Evolutionary conservation across 257 asterid species (phyloP).

Genomic region (Primulina tabacum): DNA sequence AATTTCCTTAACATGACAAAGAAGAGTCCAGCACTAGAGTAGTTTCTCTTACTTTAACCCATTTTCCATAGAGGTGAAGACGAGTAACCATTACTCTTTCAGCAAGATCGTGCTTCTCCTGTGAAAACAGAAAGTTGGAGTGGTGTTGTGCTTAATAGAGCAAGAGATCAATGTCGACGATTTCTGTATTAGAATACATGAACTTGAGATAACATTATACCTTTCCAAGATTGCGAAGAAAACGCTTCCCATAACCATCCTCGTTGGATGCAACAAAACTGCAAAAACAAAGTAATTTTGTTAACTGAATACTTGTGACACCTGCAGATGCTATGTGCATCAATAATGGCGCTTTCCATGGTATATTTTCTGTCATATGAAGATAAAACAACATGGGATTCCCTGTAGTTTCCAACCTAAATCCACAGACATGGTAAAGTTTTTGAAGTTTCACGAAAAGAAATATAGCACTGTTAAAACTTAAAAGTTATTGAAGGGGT

Average conservation of each 20-base stretch:
- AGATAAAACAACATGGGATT: background rate
- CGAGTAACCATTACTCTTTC: conserved; percentile 95
- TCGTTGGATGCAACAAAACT: conserved; percentile 61
- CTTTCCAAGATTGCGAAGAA: conserved; percentile 75
- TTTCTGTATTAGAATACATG: background rate
- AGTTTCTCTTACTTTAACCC: conserved; percentile 65
- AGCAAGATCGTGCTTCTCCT: conserved; percentile 80
- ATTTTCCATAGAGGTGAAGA: conserved; percentile 83
- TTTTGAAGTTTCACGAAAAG: background rate
- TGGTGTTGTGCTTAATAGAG: background rate
- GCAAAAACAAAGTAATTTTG: conserved; percentile 2
- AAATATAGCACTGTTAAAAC: background rate
- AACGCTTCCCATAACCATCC: conserved; percentile 62
- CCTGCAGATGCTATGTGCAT: background rate
- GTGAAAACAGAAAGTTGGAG: conserved; percentile 9
- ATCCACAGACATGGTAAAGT: too few relatives aligned
- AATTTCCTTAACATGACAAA: background rate
- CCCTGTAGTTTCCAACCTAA: too few relatives aligned
- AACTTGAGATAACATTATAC: conserved; percentile 27
- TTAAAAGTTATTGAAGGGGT: background rate
- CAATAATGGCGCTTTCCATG: background rate
- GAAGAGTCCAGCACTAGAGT: background rate
- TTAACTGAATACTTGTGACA: background rate
- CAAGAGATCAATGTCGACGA: background rate
- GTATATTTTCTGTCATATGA: background rate